Base-by-base conservation (phyloP, 1,284 basidiomycete species). In the Trametes polyzona region DNA sequence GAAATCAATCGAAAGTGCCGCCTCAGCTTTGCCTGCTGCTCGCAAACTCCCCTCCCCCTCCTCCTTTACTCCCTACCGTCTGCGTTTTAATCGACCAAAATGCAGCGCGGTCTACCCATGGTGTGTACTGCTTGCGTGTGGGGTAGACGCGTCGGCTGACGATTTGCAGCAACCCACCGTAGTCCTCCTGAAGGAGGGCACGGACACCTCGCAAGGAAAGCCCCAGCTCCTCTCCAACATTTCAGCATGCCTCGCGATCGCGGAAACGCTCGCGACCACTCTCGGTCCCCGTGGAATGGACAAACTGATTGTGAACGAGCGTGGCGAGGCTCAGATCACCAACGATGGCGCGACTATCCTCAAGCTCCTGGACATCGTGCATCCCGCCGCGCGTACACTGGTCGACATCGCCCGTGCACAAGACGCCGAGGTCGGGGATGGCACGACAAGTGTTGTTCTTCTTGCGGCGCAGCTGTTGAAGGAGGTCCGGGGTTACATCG, bases 221-320 rank as follows among this genome's bases (percentile, higher is more conserved):
- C 87, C 89, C 10, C 96, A 99, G 76, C 78, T 98, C 49, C 83
- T 99, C 43, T 96, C 94, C 56, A 99, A 99, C 76, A 98, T 98
- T 72, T 90, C 92, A 17, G 95, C 95, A 74, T 97, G 95, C 76
- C 84, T 96, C 52, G 93, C 95, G 10, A 89, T 98, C 65, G 79
- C 95, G 48, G 86, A 93, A 69, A 97, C 93, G 1, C 84, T 98
- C 56, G 86, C 97, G 14, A 95, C 88, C 53, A 99, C 97, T 29
- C 86, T 99, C n/a, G 97, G 97, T 16, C 97, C 97, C 14, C 83
- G 97, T 60, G 97, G 97, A 60, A 98, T 98, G 96, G 96, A 98
- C 78, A 99, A 98, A 76, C 82, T 99, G 55, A 96, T 96, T 64
- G 93, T 96, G 2, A 88, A 88, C 63, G 90, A 93, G 64, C 87